These are phyloP conservation scores for Wickerhamiella slavikovae DNA, from an alignment of 805 yeast genomes.

Conservation along the genomic window DNA sequence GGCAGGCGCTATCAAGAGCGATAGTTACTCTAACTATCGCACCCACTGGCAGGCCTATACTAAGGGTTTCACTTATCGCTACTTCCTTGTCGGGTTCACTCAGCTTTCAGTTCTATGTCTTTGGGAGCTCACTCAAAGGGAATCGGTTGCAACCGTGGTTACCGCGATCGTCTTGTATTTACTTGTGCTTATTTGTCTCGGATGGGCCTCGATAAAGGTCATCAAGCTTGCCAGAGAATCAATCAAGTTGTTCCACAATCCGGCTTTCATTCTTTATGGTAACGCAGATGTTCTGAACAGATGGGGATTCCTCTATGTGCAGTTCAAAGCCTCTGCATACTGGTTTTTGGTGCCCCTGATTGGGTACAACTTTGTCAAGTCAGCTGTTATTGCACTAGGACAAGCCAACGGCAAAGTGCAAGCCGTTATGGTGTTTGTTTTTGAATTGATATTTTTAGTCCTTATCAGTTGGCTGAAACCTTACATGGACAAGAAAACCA, in stretches of 20 bases:
- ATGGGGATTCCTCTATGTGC: slow-evolving; percentile 84
- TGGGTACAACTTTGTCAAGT: slow-evolving; percentile 45
- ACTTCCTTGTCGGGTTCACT: slow-evolving; percentile 69
- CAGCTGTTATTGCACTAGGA: slow-evolving; percentile 69
- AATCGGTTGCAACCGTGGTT: slow-evolving; percentile 65
- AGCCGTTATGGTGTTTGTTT: slow-evolving; percentile 51
- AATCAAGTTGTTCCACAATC: slow-evolving; percentile 53
- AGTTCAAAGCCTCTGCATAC: slow-evolving; percentile 69
- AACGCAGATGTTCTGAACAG: slow-evolving; percentile 61
- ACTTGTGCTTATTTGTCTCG: slow-evolving; percentile 35
- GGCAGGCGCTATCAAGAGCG: slow-evolving; percentile 34
- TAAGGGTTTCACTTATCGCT: slow-evolving; percentile 75
- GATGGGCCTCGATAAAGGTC: slow-evolving; percentile 59
- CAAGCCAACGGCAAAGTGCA: slow-evolving; percentile 68
- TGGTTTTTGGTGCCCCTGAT: slow-evolving; percentile 59
- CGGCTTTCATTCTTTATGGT: slow-evolving; percentile 80
- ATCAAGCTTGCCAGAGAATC: slow-evolving; percentile 56
- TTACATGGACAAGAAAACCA: slow-evolving; percentile 85
- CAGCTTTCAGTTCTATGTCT: slow-evolving; percentile 62
- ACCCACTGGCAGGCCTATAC: slow-evolving; percentile 32
- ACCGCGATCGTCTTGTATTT: slow-evolving; percentile 55
- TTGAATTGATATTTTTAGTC: slow-evolving; percentile 54
- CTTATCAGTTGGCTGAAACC: slow-evolving; percentile 58
- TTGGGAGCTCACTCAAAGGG: slow-evolving; percentile 76
- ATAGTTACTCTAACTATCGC: slow-evolving; percentile 58